Percentiles rank a stretch among this genome's conserved stretches.
These are phyloP conservation scores for Auxenochlorella protothecoides DNA, from an alignment of 139 green algal species.

Conservation along the genomic window DNA sequence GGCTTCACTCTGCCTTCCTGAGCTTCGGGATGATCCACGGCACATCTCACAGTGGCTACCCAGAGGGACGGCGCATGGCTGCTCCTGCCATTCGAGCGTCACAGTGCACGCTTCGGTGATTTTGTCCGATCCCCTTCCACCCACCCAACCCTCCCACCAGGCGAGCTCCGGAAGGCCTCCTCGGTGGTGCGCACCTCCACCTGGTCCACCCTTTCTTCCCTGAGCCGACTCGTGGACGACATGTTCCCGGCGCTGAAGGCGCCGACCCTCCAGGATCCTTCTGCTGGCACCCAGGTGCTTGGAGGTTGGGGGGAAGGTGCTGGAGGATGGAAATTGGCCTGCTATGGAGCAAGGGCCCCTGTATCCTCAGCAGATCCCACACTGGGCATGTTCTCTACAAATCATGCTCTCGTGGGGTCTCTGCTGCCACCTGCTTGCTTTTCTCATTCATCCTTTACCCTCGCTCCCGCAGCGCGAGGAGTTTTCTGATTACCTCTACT, in stretches of 20 bases:
- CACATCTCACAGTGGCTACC: background rate
- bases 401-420: too few relatives aligned
- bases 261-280: too few relatives aligned
- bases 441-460: too few relatives aligned
- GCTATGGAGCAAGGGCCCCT: background rate
- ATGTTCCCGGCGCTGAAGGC: slow-evolving; percentile 51
- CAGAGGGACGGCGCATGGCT: background rate
- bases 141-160: background rate
- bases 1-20: too few relatives aligned
- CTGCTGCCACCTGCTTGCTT: too few relatives aligned
- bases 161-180: slow-evolving; percentile 18
- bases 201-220: slow-evolving; percentile 30
- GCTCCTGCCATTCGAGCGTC: too few relatives aligned
- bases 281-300: too few relatives aligned
- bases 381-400: background rate
- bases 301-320: too few relatives aligned
- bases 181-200: slow-evolving; percentile 28
- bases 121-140: background rate
- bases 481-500: slow-evolving; percentile 32
- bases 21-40: background rate
- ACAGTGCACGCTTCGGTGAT: too few relatives aligned
- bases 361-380: background rate
- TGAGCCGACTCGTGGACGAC: slow-evolving; percentile 54
- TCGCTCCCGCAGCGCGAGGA: slow-evolving; percentile 13
- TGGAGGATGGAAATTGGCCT: too few relatives aligned